These are phyloP conservation scores for Pseudofabraea citricarpa DNA, from an alignment of 2,329 filamentous ascomycete genomes.

Conservation along the genomic window DNA sequence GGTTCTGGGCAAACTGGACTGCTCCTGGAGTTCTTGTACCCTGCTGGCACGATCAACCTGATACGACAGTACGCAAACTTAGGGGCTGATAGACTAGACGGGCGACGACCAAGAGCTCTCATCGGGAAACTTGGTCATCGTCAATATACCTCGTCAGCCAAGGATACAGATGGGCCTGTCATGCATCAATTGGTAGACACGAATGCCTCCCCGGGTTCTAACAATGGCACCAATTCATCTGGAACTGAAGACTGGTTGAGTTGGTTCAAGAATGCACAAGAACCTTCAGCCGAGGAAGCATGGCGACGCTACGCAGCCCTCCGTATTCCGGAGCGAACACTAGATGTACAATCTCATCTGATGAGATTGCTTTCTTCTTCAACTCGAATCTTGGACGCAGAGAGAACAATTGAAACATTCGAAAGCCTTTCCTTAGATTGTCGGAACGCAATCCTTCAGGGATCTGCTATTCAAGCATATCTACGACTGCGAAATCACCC, in stretches of 20 bases:
- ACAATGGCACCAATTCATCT: too few species aligned
- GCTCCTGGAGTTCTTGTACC: slow-evolving; percentile 36
- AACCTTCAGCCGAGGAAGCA: slow-evolving; percentile 26
- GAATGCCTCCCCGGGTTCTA: too few species aligned
- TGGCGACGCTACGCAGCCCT: slow-evolving; percentile 35
- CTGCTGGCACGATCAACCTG: slow-evolving; percentile 31
- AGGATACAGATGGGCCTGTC: slow-evolving; percentile 5
- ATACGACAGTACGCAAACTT: slow-evolving; percentile 26
- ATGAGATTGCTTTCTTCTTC: slow-evolving; percentile 36
- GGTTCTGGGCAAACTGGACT: slow-evolving; percentile 12
- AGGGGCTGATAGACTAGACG: slow-evolving; percentile 20
- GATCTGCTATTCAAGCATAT: slow-evolving; percentile 37
- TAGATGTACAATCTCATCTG: slow-evolving; percentile 20
- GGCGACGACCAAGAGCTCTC: slow-evolving; percentile 11
- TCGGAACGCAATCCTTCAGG: slow-evolving; percentile 38
- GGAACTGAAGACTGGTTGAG: too few species aligned
- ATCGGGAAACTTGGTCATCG: slow-evolving; percentile 22
- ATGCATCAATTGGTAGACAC: too few species aligned
- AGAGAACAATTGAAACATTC: slow-evolving; percentile 41
- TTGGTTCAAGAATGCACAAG: neutral
- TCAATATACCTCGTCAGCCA: slow-evolving; percentile 28
- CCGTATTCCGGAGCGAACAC: too few species aligned
- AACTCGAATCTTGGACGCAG: slow-evolving; percentile 30
- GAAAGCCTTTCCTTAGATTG: slow-evolving; percentile 21
- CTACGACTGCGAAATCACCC: slow-evolving; percentile 33